Conservation (phyloP, 495 filamentous ascomycete species). For the Tuber borchii region DNA sequence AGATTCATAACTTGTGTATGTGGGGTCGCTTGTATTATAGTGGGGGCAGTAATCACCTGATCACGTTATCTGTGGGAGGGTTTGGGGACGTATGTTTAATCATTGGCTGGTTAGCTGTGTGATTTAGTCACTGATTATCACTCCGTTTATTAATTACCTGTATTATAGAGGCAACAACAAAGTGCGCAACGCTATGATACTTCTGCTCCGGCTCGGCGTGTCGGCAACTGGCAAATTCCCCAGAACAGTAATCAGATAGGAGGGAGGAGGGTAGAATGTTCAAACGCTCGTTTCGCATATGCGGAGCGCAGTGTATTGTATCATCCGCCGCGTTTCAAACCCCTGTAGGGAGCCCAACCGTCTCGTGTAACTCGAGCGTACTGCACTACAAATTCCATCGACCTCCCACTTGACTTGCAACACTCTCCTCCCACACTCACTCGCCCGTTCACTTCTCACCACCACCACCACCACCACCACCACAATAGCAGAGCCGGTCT, state of each 20-base stretch:
- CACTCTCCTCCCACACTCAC: background rate
- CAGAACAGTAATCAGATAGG: background rate
- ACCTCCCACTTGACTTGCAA: background rate
- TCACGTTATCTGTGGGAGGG: background rate
- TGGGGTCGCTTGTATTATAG: background rate
- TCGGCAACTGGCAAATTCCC: background rate
- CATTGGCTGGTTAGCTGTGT: background rate
- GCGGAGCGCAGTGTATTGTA: background rate
- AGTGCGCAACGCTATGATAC: background rate
- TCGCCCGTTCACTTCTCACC: background rate
- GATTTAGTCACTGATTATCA: background rate
- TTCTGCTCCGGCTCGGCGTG: background rate
- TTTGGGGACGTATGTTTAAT: background rate
- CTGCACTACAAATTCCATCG: slow-evolving; percentile 1
- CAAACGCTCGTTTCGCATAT: background rate
- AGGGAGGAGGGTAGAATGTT: background rate
- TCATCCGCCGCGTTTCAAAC: background rate
- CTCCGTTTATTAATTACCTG: background rate
- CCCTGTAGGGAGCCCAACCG: background rate
- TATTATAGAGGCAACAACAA: background rate
- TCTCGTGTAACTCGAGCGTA: background rate
- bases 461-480: background rate
- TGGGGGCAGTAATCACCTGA: background rate
- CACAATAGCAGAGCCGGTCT: slow-evolving; percentile 19
- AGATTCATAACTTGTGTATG: background rate